These are phyloP conservation scores for Aureobasidium sp. DNA, from an alignment of 2,329 filamentous ascomycete species.

Conservation along the genomic window DNA sequence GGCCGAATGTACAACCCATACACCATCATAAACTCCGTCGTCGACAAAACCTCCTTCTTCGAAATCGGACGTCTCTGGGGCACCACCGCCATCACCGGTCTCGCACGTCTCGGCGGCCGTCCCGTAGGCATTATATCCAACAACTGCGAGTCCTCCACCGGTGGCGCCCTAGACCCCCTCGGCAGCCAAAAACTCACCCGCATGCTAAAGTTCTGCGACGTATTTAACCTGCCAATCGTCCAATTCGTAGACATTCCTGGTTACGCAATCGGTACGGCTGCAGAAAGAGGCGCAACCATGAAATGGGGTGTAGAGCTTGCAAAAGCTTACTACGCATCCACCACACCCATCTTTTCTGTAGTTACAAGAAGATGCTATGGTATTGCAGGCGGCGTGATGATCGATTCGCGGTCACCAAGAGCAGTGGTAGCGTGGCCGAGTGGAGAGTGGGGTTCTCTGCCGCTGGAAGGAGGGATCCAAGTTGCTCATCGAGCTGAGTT, in stretches of 20 bases:
- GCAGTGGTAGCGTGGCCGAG: constrained; percentile 57
- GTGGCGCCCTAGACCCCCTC: constrained; percentile 52
- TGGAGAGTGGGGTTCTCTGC: constrained; percentile 54
- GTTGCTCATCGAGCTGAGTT: constrained; percentile 54
- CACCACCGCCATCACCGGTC: constrained; percentile 51
- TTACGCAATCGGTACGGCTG: constrained; percentile 55
- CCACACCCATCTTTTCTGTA: constrained; percentile 55
- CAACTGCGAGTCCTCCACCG: constrained; percentile 53
- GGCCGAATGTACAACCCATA: constrained; percentile 54
- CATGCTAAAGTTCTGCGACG: constrained; percentile 54
- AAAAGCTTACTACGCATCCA: constrained; percentile 54
- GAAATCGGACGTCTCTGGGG: constrained; percentile 58
- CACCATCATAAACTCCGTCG: constrained; percentile 48
- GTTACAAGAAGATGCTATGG: constrained; percentile 53
- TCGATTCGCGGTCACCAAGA: constrained; percentile 52
- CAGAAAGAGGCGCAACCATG: constrained; percentile 57
- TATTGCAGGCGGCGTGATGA: constrained; percentile 57
- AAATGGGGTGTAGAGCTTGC: constrained; percentile 54
- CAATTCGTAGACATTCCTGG: constrained; percentile 57
- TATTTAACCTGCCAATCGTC: constrained; percentile 56
- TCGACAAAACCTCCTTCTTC: constrained; percentile 51
- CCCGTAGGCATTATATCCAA: constrained; percentile 52
- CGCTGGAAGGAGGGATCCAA: constrained; percentile 56
- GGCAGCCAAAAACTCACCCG: constrained; percentile 54
- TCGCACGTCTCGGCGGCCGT: constrained; percentile 49